phyloP scores from a whole-genome alignment of 768 basidiomycete species.

The Coprinellus micaceus region DNA sequence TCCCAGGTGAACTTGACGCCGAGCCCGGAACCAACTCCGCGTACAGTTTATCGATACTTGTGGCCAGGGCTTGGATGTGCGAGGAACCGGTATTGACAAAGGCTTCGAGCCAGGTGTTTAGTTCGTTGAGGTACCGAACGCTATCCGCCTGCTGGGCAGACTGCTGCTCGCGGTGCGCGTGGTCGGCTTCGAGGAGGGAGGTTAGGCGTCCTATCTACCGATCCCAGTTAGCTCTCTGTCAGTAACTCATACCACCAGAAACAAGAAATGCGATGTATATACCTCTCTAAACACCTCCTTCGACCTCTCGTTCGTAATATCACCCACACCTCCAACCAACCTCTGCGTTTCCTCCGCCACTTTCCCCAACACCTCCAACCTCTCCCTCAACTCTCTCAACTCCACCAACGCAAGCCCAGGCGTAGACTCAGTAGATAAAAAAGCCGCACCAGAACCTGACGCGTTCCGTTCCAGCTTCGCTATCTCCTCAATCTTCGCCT shows the following conservation, averaged over 20 bases:
- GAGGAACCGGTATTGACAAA: constrained; percentile 76
- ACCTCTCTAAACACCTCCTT: constrained; percentile 2
- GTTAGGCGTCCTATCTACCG: constrained; percentile 1
- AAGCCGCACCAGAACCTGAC: too few relatives aligned
- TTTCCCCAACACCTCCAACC: not conserved
- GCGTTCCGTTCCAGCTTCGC: too few relatives aligned
- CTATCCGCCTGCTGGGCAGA: constrained; percentile 70
- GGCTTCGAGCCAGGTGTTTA: constrained; percentile 79
- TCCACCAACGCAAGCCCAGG: not conserved
- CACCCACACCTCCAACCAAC: not conserved
- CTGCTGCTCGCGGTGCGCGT: constrained; percentile 44
- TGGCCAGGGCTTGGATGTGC: constrained; percentile 62
- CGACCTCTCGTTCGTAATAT: too few relatives aligned
- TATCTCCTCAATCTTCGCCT: too few relatives aligned
- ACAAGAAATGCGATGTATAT: not conserved
- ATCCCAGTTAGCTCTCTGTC: not conserved
- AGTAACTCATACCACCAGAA: not conserved
- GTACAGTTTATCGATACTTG: constrained; percentile 59
- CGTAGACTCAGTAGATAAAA: too few relatives aligned
- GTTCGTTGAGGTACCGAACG: constrained; percentile 73
- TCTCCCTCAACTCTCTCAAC: not conserved
- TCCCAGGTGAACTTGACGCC: constrained; percentile 30
- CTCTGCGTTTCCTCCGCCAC: not conserved
- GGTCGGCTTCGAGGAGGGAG: constrained; percentile 43
- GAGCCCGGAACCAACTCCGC: too few relatives aligned